Conservation (phyloP, 2,329 filamentous ascomycete species). For the Xylaria sp. region DNA sequence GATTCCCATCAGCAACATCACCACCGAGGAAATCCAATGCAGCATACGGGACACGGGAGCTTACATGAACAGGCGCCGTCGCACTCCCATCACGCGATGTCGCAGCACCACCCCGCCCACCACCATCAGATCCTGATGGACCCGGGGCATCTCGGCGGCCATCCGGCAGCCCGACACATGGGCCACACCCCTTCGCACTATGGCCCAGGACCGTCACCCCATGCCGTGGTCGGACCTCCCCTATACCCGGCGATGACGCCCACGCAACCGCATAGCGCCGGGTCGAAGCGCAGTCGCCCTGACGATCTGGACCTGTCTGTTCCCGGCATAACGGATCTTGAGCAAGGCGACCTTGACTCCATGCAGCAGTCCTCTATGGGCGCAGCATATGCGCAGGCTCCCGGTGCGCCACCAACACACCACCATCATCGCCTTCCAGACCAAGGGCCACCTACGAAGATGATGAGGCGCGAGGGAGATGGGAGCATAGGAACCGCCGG, state of each 20-base stretch:
- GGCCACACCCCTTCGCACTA: constrained; percentile 58
- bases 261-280: constrained; percentile 37
- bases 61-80: constrained; percentile 49
- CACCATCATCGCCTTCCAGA: constrained; percentile 83
- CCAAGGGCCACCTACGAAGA: constrained; percentile 69
- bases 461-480: constrained; percentile 63
- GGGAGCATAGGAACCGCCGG: constrained; percentile 45
- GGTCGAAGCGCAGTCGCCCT: constrained; percentile 57
- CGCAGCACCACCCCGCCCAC: constrained; percentile 51
- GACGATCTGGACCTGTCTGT: constrained; percentile 62
- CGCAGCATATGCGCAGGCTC: constrained; percentile 52
- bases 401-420: constrained; percentile 61
- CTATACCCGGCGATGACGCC: constrained; percentile 55
- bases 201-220: constrained; percentile 50
- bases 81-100: constrained; percentile 44
- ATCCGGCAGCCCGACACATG: constrained; percentile 50
- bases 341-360: constrained; percentile 57
- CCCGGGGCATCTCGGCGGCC: constrained; percentile 56
- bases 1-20: constrained; percentile 52
- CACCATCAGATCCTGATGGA: constrained; percentile 61
- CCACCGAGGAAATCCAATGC: constrained; percentile 52
- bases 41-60: constrained; percentile 49
- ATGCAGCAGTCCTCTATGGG: constrained; percentile 58
- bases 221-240: constrained; percentile 49
- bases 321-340: constrained; percentile 53